These are phyloP conservation scores for Antitrichia curtipendula DNA, from an alignment of 225 moss, liverwort and hornwort genomes.

Conservation along the genomic window DNA sequence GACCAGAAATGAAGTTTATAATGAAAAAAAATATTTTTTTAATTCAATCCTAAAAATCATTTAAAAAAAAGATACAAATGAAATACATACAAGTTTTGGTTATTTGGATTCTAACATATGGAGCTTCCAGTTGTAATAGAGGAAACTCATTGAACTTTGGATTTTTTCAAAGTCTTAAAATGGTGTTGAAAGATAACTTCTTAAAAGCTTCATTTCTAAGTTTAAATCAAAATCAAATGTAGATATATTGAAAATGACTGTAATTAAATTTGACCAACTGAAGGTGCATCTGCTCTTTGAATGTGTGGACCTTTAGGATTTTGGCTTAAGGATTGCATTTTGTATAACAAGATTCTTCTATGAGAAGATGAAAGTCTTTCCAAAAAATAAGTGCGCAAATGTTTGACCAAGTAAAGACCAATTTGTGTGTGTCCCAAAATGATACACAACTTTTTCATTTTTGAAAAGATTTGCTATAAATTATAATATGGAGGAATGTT, in stretches of 20 bases:
- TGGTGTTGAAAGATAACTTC: not conserved
- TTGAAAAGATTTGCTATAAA: not conserved
- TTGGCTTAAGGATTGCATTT: not conserved
- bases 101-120: no score
- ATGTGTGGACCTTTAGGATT: fast-evolving
- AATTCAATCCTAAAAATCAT: not conserved
- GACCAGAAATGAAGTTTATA: not conserved
- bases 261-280: not conserved
- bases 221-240: not conserved
- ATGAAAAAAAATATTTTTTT: not conserved
- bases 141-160: not conserved
- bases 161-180: not conserved
- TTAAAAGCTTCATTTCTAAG: not conserved
- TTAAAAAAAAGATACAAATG: not conserved
- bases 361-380: not conserved
- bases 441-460: not conserved
- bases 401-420: not conserved
- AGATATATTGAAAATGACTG: not conserved
- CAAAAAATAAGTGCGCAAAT: not conserved
- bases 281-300: fast-evolving
- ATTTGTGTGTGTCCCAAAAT: no score
- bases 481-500: not conserved
- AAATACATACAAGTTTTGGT: not conserved
- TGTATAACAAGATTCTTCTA: not conserved
- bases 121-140: not conserved